Conservation (phyloP, 148 eudicot genomes). For the Dianthus caryophyllus region DNA sequence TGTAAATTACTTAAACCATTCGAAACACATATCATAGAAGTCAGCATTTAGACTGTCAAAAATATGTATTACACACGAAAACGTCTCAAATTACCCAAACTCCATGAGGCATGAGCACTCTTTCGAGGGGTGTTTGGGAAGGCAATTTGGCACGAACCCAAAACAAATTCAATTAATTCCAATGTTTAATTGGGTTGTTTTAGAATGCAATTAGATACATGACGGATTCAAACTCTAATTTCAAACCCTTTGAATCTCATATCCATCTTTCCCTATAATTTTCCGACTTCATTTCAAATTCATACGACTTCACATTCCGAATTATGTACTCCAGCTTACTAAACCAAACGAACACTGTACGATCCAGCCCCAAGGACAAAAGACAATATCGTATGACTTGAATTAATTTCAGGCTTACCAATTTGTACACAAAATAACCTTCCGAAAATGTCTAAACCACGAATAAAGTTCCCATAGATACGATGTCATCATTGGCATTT, state of each 20-base stretch:
- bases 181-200: too few species aligned
- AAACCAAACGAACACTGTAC: too few species aligned
- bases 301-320: too few species aligned
- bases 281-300: too few species aligned
- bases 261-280: too few species aligned
- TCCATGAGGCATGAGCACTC: not conserved
- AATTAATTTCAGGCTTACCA: not conserved
- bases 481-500: not conserved
- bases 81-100: not conserved
- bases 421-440: not conserved
- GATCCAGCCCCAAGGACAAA: not conserved
- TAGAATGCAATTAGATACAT: too few species aligned
- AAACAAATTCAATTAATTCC: too few species aligned
- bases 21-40: not conserved
- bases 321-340: too few species aligned
- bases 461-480: not conserved
- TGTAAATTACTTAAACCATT: not conserved
- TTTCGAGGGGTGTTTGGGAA: not conserved
- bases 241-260: too few species aligned
- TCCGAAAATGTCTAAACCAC: not conserved
- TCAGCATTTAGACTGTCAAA: not conserved
- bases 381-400: not conserved
- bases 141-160: too few species aligned
- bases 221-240: too few species aligned
- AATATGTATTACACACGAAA: not conserved